Evolutionary conservation across 1,284 basidiomycete species (phyloP), one percentile per base, ranked within the genome.

Genomic region (Psilocybe mexicana): DNA sequence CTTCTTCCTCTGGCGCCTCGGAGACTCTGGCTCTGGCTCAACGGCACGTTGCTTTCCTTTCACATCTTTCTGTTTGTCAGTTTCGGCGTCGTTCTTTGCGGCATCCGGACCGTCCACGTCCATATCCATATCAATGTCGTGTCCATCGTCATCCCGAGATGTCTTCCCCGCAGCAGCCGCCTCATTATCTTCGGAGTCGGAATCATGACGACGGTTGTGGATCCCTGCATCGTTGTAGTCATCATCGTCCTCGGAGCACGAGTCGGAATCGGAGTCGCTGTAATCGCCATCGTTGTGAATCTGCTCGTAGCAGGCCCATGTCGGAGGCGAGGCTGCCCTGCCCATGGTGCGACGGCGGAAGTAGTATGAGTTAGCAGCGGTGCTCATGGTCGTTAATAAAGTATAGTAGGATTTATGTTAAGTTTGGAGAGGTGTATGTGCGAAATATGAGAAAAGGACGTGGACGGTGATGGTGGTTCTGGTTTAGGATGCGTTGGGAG

Each of bases 251-350:
- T 89, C 88, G 24, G 87, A 88, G 74, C 84, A 87, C 4, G 84
- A 86, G 60, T 82, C 83, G 6, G 78, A 79, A 57, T 78, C 78
- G 43, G 78, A 80, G 61, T 78, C 80, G 60, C 74, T 75, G 58
- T 70, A 71, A 65, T 80, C 80, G 58, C 81, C 78, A 69, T 81
- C 79, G 70, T 78, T 84, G 55, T 86, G 85, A 69, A 91, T 91
- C 79, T 91, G 88, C 79, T 92, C 89, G 74, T 92, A 92, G 78
- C 88, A 92, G 14, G 88, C 88, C 89, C 88, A 91, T 0, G 88
- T 91, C 35, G 89, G 88, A 2, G 89, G 89, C 4, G 88, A 90
- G 25, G 89, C 85, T 47, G 89, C 89, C 58, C 89, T 82, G 28
- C 89, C 88, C 66, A 91, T 83, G 48, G 82, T 81, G 62, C 89